Evolutionary conservation across 2,329 filamentous ascomycete species (phyloP), one percentile per base, ranked within the genome.

Genomic region (Dactylellina leptospora): DNA sequence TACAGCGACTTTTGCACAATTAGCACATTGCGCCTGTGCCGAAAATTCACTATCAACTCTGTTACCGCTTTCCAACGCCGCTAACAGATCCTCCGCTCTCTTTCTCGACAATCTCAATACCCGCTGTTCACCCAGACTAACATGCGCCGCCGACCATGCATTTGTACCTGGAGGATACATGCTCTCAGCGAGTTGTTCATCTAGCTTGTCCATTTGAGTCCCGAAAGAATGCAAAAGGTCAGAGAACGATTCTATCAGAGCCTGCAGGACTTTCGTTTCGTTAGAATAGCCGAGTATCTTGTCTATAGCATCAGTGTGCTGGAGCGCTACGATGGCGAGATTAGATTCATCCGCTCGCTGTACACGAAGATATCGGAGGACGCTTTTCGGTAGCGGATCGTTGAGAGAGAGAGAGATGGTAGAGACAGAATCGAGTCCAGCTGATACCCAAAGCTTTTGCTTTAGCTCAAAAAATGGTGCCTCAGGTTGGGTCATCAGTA

Each of bases 291-390:
- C 79, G 70, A 79, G 75, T 69, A 23, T 48, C 44, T 77, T 78
- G 63, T 75, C 60, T 66, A 70, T 75, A 71, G 72, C 74, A 68
- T 77, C 73, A 18, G 74, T 69, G 70, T 76, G 72, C 51, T 68
- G 74, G 38, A 72, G 53, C 25, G 74, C 73, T 68, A 79, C 76
- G 64, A 69, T 56, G 61, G 73, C 72, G 42, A 79, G 75, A 61
- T 77, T 75, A 33, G 76, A 77, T 76, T 77, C 76, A 51, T 78
- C 74, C 51, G 75, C 60, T 69, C 77, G 75, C 76, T 80, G 78
- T 74, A 80, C 79, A 69, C 78, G 78, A 60, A 80, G 78, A 56
- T 80, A 80, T 77, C 73, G 77, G 73, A 80, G 77, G 48, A 80
- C 76, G 20, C 70, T 75, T 72, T 75, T 78, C 60, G 78, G 78